These are phyloP conservation scores for Colletotrichum lupini DNA, from an alignment of 2,329 filamentous ascomycete genomes.

Conservation along the genomic window DNA sequence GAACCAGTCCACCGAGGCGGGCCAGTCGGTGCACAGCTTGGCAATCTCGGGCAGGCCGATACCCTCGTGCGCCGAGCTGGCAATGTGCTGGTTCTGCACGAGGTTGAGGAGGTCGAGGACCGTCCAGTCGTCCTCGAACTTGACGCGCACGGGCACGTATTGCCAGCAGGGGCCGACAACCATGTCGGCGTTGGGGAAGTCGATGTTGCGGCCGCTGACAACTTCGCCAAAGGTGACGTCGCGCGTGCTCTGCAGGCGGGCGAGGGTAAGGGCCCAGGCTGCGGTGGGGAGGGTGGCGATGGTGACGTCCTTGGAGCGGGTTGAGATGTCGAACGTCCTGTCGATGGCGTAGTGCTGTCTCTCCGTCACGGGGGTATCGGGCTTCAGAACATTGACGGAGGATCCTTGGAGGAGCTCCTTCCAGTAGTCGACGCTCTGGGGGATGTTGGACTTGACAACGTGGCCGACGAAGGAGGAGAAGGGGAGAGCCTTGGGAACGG, in stretches of 20 bases:
- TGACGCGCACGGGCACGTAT: conserved; percentile 72
- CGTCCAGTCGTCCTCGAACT: conserved; percentile 62
- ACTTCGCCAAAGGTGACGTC: conserved; percentile 76
- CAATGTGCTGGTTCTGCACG: conserved; percentile 68
- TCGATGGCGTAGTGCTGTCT: conserved; percentile 55
- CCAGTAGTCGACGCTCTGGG: conserved; percentile 70
- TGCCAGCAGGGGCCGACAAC: conserved; percentile 76
- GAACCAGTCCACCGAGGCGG: conserved; percentile 54
- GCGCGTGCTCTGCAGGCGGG: conserved; percentile 59
- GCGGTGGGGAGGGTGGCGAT: conserved; percentile 74
- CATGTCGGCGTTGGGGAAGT: conserved; percentile 63
- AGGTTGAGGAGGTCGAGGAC: conserved; percentile 62
- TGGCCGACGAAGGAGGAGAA: conserved; percentile 60
- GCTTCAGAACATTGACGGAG: conserved; percentile 55
- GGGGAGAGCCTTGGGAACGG: conserved; percentile 47
- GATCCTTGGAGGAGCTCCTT: conserved; percentile 66
- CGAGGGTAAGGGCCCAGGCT: conserved; percentile 72
- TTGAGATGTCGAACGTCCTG: conserved; percentile 56
- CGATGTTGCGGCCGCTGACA: conserved; percentile 71
- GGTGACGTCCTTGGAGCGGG: conserved; percentile 66
- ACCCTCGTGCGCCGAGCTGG: conserved; percentile 65
- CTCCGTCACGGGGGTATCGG: conserved; percentile 48
- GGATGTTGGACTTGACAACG: conserved; percentile 52
- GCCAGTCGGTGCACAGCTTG: conserved; percentile 58
- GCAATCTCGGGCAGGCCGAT: conserved; percentile 66